Evolutionary conservation across 441 rosid genomes (phyloP).

Genomic region (Breynia disticha): DNA sequence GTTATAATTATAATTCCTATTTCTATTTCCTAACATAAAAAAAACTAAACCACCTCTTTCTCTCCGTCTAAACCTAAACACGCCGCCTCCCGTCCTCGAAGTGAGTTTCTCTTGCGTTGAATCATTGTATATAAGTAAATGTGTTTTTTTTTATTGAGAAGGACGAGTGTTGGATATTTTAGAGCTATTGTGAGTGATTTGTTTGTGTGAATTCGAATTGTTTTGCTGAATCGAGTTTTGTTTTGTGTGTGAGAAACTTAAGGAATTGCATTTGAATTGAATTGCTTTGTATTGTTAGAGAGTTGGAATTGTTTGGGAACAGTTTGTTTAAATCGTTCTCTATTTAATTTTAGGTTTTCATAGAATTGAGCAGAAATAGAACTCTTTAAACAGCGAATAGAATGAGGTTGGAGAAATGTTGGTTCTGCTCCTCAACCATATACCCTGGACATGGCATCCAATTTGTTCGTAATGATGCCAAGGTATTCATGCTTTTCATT

Average conservation of each 20-base stretch:
- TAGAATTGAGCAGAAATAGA: neutral
- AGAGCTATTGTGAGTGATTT: too few relatives aligned
- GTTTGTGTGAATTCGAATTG: too few relatives aligned
- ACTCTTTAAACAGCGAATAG: constrained; percentile 5
- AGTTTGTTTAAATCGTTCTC: neutral
- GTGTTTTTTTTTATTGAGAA: too few relatives aligned
- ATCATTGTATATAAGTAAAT: too few relatives aligned
- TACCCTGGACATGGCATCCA: constrained; percentile 98
- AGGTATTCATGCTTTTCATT: constrained; percentile 27
- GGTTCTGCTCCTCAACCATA: constrained; percentile 89
- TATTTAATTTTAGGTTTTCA: neutral
- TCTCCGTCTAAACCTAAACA: too few relatives aligned
- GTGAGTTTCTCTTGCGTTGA: too few relatives aligned
- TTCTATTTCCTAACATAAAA: too few relatives aligned
- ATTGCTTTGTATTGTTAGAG: neutral
- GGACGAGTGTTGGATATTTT: too few relatives aligned
- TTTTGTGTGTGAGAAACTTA: neutral
- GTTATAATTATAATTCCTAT: too few relatives aligned
- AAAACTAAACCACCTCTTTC: too few relatives aligned
- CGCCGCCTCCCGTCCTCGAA: too few relatives aligned
- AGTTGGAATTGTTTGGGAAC: neutral
- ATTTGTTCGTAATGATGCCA: constrained; percentile 91
- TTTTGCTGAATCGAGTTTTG: too few relatives aligned
- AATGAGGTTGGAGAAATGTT: constrained; percentile 88
- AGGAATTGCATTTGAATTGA: neutral